Evolutionary conservation across 441 rosid species (phyloP), one percentile per base, ranked within the genome.

Genomic region (Euphorbia schlechtendalii): DNA sequence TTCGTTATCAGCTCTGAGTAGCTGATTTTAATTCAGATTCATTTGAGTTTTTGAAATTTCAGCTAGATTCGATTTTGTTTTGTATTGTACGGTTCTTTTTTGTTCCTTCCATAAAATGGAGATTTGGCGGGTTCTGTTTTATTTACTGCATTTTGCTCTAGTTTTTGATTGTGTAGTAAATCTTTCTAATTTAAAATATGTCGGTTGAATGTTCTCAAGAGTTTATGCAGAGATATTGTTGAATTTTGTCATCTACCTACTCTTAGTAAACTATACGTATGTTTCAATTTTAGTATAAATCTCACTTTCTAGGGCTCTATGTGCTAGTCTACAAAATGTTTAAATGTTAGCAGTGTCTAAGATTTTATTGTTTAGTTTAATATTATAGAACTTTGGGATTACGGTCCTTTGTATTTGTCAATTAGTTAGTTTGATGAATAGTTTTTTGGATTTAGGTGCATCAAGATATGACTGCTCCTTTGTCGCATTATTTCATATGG

Each of bases 381-480:
- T 53, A n/a, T 40, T 24, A 13, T 62, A 58, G 57, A 18, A 27
- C n/a, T 64, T 46, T 63, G 56, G 3, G 45, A 22, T 15, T 27
- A 7, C 8, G 8, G 14, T 48, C 5, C 46, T 3, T n/a, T 17
- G 41, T 28, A 10, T 0, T 36, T 10, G 17, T 20, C 36, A 15
- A 45, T 4, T 2, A 28, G 24, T 61, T 18, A 9, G 13, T 61
- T 22, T 30, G 12, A 24, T 14, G 32, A 41, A 25, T 12, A 5
- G 61, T 28, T 66, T 40, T 52, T 70, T 56, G 46, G 59, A 76
- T 78, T 65, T 81, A 92, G 96, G 98, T 84, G 70, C 83, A 90
- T 51, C 89, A 88, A 68, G 90, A 92, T 59, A 92, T 90, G 97
- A 79, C 64, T 65, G 87, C 89, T 69, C 96, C 97, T 27, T 59